These are phyloP conservation scores for Aureobasidium sp. DNA, from an alignment of 2,329 filamentous ascomycete species.

Conservation along the genomic window DNA sequence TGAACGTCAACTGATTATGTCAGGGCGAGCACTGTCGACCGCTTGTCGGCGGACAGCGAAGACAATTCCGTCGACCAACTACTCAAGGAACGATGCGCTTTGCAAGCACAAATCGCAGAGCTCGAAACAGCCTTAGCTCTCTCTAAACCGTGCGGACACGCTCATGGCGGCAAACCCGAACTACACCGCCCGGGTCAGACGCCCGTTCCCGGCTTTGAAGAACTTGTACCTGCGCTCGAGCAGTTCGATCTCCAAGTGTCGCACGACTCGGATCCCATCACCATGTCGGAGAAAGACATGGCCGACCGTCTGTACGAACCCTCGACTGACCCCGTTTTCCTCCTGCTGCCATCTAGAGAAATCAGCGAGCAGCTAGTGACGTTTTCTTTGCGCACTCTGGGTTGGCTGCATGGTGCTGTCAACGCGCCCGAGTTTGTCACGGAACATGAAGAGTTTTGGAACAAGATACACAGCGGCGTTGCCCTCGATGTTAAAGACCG, in stretches of 20 bases:
- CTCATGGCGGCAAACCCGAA: background rate
- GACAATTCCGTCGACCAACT: conserved; percentile 5
- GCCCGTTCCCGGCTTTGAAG: background rate
- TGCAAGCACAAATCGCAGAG: conserved; percentile 10
- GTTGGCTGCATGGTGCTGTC: conserved; percentile 11
- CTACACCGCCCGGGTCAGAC: background rate
- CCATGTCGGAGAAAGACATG: conserved; percentile 4
- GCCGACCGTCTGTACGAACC: conserved; percentile 10
- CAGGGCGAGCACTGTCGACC: conserved; percentile 3
- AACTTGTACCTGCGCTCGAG: conserved; percentile 11
- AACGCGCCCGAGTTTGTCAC: conserved; percentile 1
- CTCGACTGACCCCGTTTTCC: conserved; percentile 7
- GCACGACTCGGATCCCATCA: background rate
- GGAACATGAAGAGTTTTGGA: conserved; percentile 10
- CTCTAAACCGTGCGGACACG: conserved; percentile 3
- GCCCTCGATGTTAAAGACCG: background rate
- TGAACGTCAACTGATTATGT: background rate
- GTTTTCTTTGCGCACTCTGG: background rate
- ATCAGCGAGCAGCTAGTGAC: conserved; percentile 2
- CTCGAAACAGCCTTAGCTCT: conserved; percentile 9
- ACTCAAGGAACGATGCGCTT: conserved; percentile 9
- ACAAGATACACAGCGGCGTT: conserved; percentile 2
- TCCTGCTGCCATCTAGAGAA: conserved; percentile 8
- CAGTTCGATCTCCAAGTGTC: conserved; percentile 8
- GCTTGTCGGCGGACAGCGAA: background rate